Conservation (phyloP, 2,329 filamentous ascomycete species). For the Xylaria sp. region DNA sequence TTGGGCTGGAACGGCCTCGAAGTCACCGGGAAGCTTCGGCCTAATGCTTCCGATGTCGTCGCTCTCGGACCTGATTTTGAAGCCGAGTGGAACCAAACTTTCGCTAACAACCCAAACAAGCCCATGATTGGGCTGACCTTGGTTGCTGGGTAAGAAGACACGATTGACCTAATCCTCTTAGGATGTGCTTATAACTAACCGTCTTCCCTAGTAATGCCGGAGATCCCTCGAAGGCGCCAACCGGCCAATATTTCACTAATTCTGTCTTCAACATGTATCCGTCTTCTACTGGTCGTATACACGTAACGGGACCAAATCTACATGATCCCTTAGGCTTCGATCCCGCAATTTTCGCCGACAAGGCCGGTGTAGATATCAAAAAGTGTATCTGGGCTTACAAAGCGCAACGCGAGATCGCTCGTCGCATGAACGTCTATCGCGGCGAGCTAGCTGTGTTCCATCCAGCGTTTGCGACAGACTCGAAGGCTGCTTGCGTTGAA, state of each 20-base stretch:
- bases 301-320: conserved; percentile 17
- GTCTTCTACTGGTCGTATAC: conserved; percentile 19
- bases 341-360: conserved; percentile 11
- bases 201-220: not conserved
- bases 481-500: conserved; percentile 15
- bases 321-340: conserved; percentile 11
- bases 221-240: conserved; percentile 1
- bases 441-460: conserved; percentile 13
- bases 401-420: conserved; percentile 12
- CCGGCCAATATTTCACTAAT: conserved; percentile 16
- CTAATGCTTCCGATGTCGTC: too few relatives aligned
- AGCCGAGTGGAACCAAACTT: not conserved
- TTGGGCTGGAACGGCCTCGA: too few relatives aligned
- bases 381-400: conserved; percentile 22
- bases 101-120: conserved; percentile 19
- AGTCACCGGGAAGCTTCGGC: too few relatives aligned
- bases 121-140: conserved; percentile 52
- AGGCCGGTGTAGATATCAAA: conserved; percentile 4
- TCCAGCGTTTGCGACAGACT: conserved; percentile 4
- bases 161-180: not conserved
- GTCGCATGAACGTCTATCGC: conserved; percentile 12
- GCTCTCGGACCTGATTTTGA: not conserved
- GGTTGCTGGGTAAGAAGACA: conserved; percentile 7
- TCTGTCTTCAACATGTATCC: conserved; percentile 19
- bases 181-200: not conserved